phyloP scores from a whole-genome alignment of 192 early-diverging fungal species.

The Phlyctochytrium bullatum region DNA sequence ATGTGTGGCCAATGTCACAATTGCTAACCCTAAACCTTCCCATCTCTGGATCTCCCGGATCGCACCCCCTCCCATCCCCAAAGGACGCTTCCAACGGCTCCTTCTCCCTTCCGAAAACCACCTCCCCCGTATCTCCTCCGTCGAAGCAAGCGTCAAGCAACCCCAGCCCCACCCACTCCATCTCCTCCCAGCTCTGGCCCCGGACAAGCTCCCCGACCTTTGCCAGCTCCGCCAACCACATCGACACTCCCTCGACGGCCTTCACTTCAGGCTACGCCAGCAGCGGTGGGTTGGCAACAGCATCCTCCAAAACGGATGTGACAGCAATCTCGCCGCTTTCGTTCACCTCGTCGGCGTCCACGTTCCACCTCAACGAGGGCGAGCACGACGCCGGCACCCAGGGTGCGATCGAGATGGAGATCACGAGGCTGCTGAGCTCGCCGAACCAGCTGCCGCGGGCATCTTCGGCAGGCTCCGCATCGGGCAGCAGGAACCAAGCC shows the following conservation, averaged over 20 bases:
- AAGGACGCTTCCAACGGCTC: no score
- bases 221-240: neutral
- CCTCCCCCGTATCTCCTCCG: neutral
- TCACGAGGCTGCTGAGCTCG: neutral
- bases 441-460: neutral
- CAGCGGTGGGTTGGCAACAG: neutral
- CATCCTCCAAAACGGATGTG: neutral
- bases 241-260: neutral
- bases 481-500: no score
- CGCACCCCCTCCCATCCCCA: no score
- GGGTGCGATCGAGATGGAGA: neutral
- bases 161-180: neutral
- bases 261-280: neutral
- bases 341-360: neutral
- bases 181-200: neutral
- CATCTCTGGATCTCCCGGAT: no score
- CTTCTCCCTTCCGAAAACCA: no score
- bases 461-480: no score
- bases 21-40: no score
- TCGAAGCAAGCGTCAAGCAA: neutral
- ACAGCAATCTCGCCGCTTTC: neutral
- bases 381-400: neutral
- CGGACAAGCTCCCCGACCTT: neutral
- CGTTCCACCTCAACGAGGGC: neutral
- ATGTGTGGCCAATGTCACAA: no score